Percentiles rank a stretch among this genome's conserved stretches.
phyloP scores from a whole-genome alignment of 2,329 filamentous ascomycete species.

The Penicillium frequentans region DNA sequence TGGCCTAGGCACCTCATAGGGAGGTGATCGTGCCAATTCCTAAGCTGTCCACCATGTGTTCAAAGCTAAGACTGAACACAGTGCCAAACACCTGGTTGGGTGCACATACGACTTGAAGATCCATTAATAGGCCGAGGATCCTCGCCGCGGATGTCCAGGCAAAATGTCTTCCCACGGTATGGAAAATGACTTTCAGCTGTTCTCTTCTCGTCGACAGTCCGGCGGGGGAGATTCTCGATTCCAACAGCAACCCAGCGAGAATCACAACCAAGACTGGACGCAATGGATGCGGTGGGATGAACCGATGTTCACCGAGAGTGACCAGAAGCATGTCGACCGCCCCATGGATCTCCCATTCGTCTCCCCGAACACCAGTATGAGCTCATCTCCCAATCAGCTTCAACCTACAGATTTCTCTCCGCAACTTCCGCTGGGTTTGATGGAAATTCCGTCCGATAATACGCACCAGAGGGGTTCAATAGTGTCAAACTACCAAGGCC shows the following conservation, averaged over 20 bases:
- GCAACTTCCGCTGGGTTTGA: slow-evolving; percentile 31
- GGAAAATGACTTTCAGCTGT: slow-evolving; percentile 37
- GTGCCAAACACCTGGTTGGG: neutral
- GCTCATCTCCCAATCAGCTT: slow-evolving; percentile 19
- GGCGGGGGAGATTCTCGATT: slow-evolving; percentile 20
- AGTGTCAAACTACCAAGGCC: slow-evolving; percentile 6
- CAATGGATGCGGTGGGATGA: slow-evolving; percentile 50
- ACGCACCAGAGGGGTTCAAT: neutral
- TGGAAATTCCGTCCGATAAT: slow-evolving; percentile 27
- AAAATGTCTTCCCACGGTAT: slow-evolving; percentile 27
- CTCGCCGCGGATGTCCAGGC: slow-evolving; percentile 11
- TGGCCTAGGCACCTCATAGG: neutral
- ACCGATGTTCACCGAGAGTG: slow-evolving; percentile 29
- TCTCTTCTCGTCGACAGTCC: slow-evolving; percentile 25
- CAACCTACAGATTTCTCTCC: slow-evolving; percentile 31
- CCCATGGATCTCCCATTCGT: slow-evolving; percentile 26
- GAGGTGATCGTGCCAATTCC: neutral
- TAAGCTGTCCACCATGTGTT: neutral
- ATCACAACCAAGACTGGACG: slow-evolving; percentile 42
- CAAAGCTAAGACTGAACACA: neutral
- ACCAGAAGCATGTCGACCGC: slow-evolving; percentile 27
- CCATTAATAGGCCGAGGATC: neutral
- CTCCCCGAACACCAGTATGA: slow-evolving; percentile 26
- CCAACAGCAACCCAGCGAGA: slow-evolving; percentile 25
- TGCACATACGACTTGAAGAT: neutral